These are phyloP conservation scores for Fusarium agapanthi DNA, from an alignment of 2,329 filamentous ascomycete genomes.

Conservation along the genomic window DNA sequence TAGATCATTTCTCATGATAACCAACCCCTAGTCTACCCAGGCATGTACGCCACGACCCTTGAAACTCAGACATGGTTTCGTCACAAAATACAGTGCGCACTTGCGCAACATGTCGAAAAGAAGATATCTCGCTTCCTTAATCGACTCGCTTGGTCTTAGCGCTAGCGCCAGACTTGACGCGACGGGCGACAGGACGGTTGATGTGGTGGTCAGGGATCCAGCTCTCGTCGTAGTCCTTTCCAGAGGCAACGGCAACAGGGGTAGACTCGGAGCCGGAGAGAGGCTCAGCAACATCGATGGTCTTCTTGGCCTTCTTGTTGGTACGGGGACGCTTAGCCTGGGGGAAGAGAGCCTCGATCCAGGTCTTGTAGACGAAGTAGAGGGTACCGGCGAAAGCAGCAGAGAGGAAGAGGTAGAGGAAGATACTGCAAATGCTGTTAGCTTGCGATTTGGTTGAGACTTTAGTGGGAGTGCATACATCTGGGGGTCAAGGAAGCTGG, in stretches of 20 bases:
- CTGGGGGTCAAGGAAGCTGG: constrained; percentile 92
- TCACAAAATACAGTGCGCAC: constrained; percentile 6
- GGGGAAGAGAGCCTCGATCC: constrained; percentile 95
- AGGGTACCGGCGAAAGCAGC: constrained; percentile 79
- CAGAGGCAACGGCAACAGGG: constrained; percentile 71
- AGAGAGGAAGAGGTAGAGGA: constrained; percentile 93
- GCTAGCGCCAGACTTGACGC: constrained; percentile 67
- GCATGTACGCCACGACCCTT: constrained; percentile 5
- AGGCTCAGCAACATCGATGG: constrained; percentile 65
- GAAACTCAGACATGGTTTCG: constrained; percentile 11
- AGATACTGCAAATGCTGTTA: constrained; percentile 72
- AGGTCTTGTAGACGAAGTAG: constrained; percentile 98
- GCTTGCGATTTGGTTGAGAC: background rate
- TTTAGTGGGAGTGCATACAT: constrained; percentile 70
- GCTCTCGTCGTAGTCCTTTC: constrained; percentile 85
- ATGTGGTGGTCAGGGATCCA: constrained; percentile 94
- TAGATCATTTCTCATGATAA: constrained; percentile 10
- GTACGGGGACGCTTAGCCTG: constrained; percentile 78
- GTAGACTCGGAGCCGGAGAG: constrained; percentile 77
- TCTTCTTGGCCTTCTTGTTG: constrained; percentile 72
- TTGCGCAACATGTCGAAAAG: background rate
- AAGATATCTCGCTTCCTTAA: constrained; percentile 32
- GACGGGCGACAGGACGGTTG: constrained; percentile 79
- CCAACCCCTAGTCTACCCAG: constrained; percentile 25
- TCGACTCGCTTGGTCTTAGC: constrained; percentile 54